phyloP scores from a whole-genome alignment of 2,329 filamentous ascomycete species.

The Trichoderma koningiopsis region DNA sequence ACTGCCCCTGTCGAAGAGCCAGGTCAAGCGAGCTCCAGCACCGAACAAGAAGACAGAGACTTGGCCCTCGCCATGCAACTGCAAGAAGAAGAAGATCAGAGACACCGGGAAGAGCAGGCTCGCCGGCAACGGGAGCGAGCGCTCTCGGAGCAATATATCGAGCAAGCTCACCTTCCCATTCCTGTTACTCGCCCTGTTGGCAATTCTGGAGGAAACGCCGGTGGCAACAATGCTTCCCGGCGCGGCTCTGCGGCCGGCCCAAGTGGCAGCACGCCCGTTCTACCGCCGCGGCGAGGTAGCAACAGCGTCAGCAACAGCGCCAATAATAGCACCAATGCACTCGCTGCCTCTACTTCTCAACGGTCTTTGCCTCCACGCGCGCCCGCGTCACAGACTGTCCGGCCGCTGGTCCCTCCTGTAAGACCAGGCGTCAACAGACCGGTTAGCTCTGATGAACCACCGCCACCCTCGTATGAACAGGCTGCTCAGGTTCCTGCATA shows the following conservation, averaged over 20 bases:
- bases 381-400: constrained; percentile 41
- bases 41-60: constrained; percentile 79
- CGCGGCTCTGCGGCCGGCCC: constrained; percentile 32
- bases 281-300: constrained; percentile 32
- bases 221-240: not conserved
- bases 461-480: constrained; percentile 61
- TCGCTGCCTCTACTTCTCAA: not conserved
- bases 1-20: constrained; percentile 33
- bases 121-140: constrained; percentile 66
- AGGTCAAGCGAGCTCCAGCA: constrained; percentile 43
- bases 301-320: constrained; percentile 27
- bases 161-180: constrained; percentile 52
- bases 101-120: constrained; percentile 66
- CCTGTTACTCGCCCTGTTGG: constrained; percentile 31
- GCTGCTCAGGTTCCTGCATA: constrained; percentile 55
- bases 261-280: constrained; percentile 17
- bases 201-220: not conserved
- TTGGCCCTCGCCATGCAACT: constrained; percentile 87
- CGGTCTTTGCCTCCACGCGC: not conserved
- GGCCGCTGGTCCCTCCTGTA: constrained; percentile 46
- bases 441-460: constrained; percentile 51
- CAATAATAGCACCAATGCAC: constrained; percentile 27
- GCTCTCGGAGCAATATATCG: constrained; percentile 70
- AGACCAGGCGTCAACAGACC: constrained; percentile 42
- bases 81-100: constrained; percentile 90